A percentile compares a stretch with the other conserved stretches of the same genome.
Evolutionary conservation across 305 asterid genomes (phyloP).

Genomic region (Plantago lanceolata): DNA sequence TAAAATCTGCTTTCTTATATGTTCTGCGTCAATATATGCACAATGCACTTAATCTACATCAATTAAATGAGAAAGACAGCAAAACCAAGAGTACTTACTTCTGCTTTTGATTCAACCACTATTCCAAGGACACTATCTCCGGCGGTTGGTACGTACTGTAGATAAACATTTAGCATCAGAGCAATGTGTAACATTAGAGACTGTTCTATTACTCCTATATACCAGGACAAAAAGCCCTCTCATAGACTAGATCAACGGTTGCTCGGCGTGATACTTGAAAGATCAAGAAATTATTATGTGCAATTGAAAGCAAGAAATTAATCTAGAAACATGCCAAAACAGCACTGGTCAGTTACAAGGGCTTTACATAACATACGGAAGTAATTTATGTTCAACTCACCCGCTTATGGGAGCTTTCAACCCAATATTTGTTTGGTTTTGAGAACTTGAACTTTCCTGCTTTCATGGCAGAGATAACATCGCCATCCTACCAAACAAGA

Average conservation of each 20-base stretch:
- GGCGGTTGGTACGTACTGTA: conserved; percentile 68
- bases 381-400: conserved; percentile 42
- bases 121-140: conserved; percentile 92
- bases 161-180: conserved; percentile 18
- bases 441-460: conserved; percentile 74
- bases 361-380: conserved; percentile 1
- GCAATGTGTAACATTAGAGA: neutral
- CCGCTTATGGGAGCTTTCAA: conserved; percentile 87
- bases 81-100: conserved; percentile 54
- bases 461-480: conserved; percentile 58
- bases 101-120: conserved; percentile 75
- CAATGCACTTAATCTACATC: too few species aligned
- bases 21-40: too few species aligned
- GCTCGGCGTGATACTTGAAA: too few species aligned
- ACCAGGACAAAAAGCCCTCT: too few species aligned
- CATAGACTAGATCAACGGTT: too few species aligned
- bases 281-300: too few species aligned
- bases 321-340: neutral
- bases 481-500: conserved; percentile 58
- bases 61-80: too few species aligned
- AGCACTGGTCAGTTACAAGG: neutral
- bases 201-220: too few species aligned
- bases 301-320: conserved; percentile 2
- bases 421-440: conserved; percentile 88
- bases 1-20: too few species aligned